Conservation (phyloP, 1,139 yeast species). For the Scheffersomyces titani region DNA sequence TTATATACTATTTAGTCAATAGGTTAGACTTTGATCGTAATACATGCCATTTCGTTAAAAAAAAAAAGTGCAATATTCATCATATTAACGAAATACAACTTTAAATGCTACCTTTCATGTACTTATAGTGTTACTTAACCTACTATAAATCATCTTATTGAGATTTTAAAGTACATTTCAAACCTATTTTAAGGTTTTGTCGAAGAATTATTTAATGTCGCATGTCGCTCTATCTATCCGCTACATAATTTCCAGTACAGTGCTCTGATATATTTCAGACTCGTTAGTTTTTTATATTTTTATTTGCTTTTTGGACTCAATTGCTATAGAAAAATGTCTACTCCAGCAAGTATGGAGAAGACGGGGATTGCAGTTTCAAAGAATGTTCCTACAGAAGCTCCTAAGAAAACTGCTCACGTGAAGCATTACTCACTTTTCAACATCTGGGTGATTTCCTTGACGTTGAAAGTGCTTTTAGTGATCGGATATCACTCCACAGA, state of each 20-base stretch:
- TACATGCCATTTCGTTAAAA: no score
- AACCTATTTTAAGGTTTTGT: neutral
- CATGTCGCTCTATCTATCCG: neutral
- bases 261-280: neutral
- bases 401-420: neutral
- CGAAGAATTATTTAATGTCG: neutral
- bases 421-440: slow-evolving; percentile 31
- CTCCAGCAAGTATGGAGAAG: neutral
- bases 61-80: no score
- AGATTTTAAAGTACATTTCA: no score
- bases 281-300: no score
- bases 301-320: neutral
- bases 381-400: neutral
- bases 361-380: no score
- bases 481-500: slow-evolving; percentile 78
- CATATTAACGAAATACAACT: no score
- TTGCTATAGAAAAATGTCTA: neutral
- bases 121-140: no score
- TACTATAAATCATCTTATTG: no score
- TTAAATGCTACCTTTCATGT: no score
- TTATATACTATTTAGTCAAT: no score
- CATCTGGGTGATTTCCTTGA: slow-evolving; percentile 41
- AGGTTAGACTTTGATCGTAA: no score
- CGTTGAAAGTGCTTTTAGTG: slow-evolving; percentile 37
- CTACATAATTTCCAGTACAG: neutral